These are phyloP conservation scores for Arthroderma sp. DNA, from an alignment of 2,329 filamentous ascomycete species.

Conservation along the genomic window DNA sequence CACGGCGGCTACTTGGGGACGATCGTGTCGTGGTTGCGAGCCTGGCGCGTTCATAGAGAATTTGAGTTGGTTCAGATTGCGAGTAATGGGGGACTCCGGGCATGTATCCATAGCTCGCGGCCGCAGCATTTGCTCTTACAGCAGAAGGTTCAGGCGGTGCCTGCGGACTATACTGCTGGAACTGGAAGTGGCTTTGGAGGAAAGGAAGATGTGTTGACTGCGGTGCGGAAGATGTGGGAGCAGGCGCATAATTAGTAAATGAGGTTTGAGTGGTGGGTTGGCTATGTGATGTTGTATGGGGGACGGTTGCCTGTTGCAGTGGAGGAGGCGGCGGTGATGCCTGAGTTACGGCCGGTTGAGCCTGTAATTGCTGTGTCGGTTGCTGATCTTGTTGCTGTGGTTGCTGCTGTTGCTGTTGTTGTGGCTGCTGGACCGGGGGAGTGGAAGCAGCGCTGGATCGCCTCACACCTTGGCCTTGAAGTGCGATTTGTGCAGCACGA, in stretches of 20 bases:
- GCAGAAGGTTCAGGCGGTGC: slow-evolving; percentile 20
- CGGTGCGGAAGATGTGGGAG: slow-evolving; percentile 66
- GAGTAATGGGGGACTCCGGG: slow-evolving; percentile 36
- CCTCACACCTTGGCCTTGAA: slow-evolving; percentile 33
- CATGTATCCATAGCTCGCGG: slow-evolving; percentile 34
- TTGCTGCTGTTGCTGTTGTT: slow-evolving; percentile 21
- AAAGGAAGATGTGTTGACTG: slow-evolving; percentile 44
- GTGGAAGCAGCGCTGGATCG: neutral
- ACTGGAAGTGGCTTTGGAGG: slow-evolving; percentile 32
- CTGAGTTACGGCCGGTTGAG: slow-evolving; percentile 10
- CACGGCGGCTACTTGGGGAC: slow-evolving; percentile 42
- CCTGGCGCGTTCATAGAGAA: slow-evolving; percentile 46
- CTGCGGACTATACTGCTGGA: slow-evolving; percentile 33
- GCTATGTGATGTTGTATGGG: slow-evolving; percentile 6
- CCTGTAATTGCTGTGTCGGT: slow-evolving; percentile 16
- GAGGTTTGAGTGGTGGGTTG: neutral
- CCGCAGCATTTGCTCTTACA: slow-evolving; percentile 24
- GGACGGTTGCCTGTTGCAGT: slow-evolving; percentile 12
- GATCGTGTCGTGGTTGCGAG: slow-evolving; percentile 44
- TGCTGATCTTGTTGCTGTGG: slow-evolving; percentile 15
- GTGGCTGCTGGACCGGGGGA: slow-evolving; percentile 17
- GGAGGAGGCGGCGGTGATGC: slow-evolving; percentile 16
- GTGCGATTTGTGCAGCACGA: slow-evolving; percentile 37
- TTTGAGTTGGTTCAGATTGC: slow-evolving; percentile 41
- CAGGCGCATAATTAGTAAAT: slow-evolving; percentile 36